Evolutionary conservation across 208 protist species (phyloP).

Genomic region (Wallacemonas rigidus): DNA sequence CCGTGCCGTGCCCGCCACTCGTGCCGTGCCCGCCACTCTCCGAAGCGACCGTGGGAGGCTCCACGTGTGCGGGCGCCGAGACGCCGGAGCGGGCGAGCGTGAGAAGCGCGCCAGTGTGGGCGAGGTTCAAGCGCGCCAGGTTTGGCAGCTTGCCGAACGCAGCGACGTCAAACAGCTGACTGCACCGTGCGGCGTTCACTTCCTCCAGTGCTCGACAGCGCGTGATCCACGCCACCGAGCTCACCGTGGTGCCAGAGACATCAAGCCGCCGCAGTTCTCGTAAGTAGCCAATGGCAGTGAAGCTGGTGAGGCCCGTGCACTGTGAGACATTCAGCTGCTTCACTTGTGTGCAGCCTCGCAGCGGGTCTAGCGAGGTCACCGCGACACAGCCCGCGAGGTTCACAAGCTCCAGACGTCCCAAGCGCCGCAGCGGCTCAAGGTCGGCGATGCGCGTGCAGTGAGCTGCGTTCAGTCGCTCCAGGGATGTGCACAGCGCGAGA

Average conservation of each 20-base stretch:
- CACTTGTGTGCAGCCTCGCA: not conserved
- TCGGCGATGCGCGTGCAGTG: slow-evolving; percentile 2
- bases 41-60: no score
- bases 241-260: not conserved
- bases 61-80: no score
- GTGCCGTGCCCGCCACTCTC: no score
- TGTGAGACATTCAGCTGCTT: slow-evolving; percentile 2
- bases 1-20: no score
- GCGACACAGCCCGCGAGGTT: slow-evolving; percentile 1
- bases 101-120: slow-evolving; percentile 1
- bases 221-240: not conserved
- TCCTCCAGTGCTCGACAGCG: slow-evolving; percentile 14
- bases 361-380: not conserved
- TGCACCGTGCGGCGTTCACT: slow-evolving; percentile 17
- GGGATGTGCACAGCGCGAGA: not conserved
- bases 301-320: not conserved
- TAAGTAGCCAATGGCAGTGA: not conserved
- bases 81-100: no score
- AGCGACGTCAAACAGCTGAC: not conserved
- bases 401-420: slow-evolving; percentile 1
- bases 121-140: slow-evolving; percentile 7
- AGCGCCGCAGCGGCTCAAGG: not conserved
- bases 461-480: not conserved
- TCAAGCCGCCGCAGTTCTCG: slow-evolving; percentile 10
- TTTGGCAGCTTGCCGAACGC: slow-evolving; percentile 7